Evolutionary conservation across 1,284 basidiomycete species (phyloP), one percentile per base, ranked within the genome.

Genomic region (Paramarasmius palmivorus): DNA sequence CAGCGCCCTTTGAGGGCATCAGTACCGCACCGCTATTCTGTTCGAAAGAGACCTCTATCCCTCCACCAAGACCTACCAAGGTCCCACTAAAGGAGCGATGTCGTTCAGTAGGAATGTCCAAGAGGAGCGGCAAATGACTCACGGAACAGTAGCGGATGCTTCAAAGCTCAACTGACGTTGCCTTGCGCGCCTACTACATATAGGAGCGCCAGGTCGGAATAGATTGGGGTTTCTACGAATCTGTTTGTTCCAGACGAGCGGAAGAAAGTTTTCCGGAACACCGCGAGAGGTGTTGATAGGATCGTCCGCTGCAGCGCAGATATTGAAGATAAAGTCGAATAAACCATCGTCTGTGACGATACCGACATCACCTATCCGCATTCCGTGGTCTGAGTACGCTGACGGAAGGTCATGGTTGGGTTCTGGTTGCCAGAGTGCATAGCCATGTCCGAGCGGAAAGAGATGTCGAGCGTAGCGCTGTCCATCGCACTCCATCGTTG

Each of bases 391-490:
- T 41, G 53, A 57, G 52, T 62, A 61, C 34, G 57, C 58, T 17
- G 52, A 45, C 4, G 60, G 54, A 25, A 66, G 54, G 25, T 40
- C 49, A 22, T 42, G 55, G 35, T 57, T 56, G 9, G 63, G 62
- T 46, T 66, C 61, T 3, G 69, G 67, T 8, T 59, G 55, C 66
- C 64, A 67, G 25, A 70, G 53, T 2, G 67, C 68, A 47, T 64
- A 67, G 4, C 68, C 69, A 20, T 57, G 51, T 7, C 49, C 35
- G 17, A 46, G 40, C 20, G 39, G 53, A 6, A 50, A 35, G 23
- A 55, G 53, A 29, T 45, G 17, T 7, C 41, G 47, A 14, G 53
- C 48, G 42, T 55, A 55, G 15, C 34, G 10, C 40, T 44, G 22
- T 35, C 45, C 19, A 25, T 49, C 25, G 45, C 25, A 10, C 15